Evolutionary conservation across 108 stramenopile species (phyloP).

Genomic region (Schizochytrium sp.): DNA sequence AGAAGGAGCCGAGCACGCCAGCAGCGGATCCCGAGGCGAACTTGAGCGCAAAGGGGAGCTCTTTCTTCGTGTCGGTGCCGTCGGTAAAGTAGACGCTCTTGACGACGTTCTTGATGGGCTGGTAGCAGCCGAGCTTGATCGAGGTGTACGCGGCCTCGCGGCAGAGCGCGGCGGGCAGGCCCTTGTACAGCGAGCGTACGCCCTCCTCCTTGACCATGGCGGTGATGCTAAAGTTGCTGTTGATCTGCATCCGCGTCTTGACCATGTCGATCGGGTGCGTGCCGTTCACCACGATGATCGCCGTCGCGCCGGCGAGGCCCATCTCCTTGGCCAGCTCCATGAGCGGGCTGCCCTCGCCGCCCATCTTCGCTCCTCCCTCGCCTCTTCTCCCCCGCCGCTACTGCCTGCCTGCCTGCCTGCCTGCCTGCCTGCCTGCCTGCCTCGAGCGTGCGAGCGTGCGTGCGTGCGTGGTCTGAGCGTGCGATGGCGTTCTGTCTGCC

Average conservation of each 20-base stretch:
- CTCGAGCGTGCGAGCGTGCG: too few species aligned
- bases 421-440: too few species aligned
- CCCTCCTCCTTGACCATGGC: conserved; percentile 66
- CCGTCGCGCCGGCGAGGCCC: conserved; percentile 68
- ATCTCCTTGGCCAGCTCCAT: conserved; percentile 49
- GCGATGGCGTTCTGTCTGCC: too few species aligned
- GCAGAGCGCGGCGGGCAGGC: conserved; percentile 69
- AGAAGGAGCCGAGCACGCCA: conserved; percentile 72
- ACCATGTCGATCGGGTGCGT: conserved; percentile 85
- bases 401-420: too few species aligned
- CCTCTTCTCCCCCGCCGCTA: too few species aligned
- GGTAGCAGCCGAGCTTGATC: conserved; percentile 77
- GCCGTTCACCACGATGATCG: conserved; percentile 72
- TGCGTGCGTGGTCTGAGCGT: too few species aligned
- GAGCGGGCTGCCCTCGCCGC: background rate
- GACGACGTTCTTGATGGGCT: conserved; percentile 70
- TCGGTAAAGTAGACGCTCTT: conserved; percentile 44
- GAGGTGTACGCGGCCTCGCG: conserved; percentile 87
- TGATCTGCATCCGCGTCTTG: conserved; percentile 83
- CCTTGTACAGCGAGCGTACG: conserved; percentile 75
- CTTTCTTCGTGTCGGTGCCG: conserved; percentile 46
- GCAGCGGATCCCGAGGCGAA: conserved; percentile 71
- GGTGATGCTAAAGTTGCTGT: conserved; percentile 29
- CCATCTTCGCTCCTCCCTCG: too few species aligned
- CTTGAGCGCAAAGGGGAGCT: conserved; percentile 55